phyloP scores from a whole-genome alignment of 1,284 basidiomycete genomes.

The Apiotrichum laibachii region DNA sequence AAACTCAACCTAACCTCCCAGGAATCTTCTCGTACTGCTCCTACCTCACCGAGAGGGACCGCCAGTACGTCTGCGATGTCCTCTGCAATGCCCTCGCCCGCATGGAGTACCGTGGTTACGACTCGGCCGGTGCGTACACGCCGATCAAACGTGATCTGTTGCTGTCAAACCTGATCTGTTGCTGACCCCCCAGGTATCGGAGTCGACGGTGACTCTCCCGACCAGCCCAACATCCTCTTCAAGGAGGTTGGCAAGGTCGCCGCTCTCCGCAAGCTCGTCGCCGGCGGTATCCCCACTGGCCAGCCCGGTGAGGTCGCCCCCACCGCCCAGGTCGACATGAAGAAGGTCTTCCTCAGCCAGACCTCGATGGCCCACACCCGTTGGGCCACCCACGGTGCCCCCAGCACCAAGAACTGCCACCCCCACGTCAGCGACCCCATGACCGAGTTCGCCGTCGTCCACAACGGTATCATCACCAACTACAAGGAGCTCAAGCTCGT shows the following conservation, averaged over 20 bases:
- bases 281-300: conserved; percentile 56
- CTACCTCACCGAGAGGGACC: conserved; percentile 89
- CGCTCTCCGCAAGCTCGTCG: conserved; percentile 87
- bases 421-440: conserved; percentile 80
- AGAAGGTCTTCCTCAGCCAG: conserved; percentile 80
- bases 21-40: conserved; percentile 96
- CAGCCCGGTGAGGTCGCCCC: conserved; percentile 17
- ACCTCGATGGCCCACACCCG: conserved; percentile 98
- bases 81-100: conserved; percentile 89
- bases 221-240: conserved; percentile 69
- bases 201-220: conserved; percentile 86
- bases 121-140: conserved; percentile 68
- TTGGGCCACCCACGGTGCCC: conserved; percentile 98
- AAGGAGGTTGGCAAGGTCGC: conserved; percentile 99
- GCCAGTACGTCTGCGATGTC: conserved; percentile 87
- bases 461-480: conserved; percentile 99
- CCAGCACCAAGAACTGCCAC: conserved; percentile 88
- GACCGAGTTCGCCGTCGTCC: conserved; percentile 88
- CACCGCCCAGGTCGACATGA: conserved; percentile 62
- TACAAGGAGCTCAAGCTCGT: conserved; percentile 83
- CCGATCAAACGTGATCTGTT: neutral
- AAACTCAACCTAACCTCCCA: conserved; percentile 17
- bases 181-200: conserved; percentile 64
- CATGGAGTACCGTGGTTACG: conserved; percentile 98
- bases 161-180: neutral